phyloP scores from a whole-genome alignment of 768 basidiomycete species.

The Mycena albidolilacea region DNA sequence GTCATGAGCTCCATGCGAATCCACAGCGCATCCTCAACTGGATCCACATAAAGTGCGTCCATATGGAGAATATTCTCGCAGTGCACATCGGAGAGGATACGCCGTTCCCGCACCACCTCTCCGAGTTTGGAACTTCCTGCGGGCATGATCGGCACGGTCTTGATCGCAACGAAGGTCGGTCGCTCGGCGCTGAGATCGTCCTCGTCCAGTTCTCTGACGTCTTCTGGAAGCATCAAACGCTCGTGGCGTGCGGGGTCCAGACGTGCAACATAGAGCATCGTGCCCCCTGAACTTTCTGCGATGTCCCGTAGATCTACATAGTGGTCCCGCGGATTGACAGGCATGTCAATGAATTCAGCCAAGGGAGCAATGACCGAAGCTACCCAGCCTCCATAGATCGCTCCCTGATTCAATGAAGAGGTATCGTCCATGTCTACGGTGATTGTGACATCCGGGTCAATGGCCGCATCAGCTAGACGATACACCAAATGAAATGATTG shows the following conservation, averaged over 20 bases:
- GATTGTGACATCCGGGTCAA: background rate
- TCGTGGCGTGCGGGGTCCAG: background rate
- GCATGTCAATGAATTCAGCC: slow-evolving; percentile 55
- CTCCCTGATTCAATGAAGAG: background rate
- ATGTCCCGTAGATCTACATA: slow-evolving; percentile 66
- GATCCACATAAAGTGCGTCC: slow-evolving; percentile 61
- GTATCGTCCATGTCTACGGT: background rate
- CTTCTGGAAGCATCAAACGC: background rate
- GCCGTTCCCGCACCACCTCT: slow-evolving; percentile 61
- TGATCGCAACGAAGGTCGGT: slow-evolving; percentile 64
- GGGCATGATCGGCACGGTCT: slow-evolving; percentile 58
- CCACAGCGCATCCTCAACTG: slow-evolving; percentile 61
- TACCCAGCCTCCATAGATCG: slow-evolving; percentile 53
- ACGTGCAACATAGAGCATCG: slow-evolving; percentile 51
- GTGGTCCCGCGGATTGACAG: slow-evolving; percentile 55
- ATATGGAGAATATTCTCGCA: slow-evolving; percentile 61
- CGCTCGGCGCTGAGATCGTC: background rate
- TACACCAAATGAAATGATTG: background rate
- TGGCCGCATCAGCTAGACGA: background rate
- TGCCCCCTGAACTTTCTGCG: slow-evolving; percentile 69
- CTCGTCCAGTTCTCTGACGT: slow-evolving; percentile 12
- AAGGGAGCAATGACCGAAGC: slow-evolving; percentile 52
- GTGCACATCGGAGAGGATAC: slow-evolving; percentile 53
- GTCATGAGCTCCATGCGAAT: slow-evolving; percentile 77
- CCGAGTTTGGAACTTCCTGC: slow-evolving; percentile 56